These are phyloP conservation scores for Vitis rupestris DNA, from an alignment of 164 flowering plant genomes.

Conservation along the genomic window DNA sequence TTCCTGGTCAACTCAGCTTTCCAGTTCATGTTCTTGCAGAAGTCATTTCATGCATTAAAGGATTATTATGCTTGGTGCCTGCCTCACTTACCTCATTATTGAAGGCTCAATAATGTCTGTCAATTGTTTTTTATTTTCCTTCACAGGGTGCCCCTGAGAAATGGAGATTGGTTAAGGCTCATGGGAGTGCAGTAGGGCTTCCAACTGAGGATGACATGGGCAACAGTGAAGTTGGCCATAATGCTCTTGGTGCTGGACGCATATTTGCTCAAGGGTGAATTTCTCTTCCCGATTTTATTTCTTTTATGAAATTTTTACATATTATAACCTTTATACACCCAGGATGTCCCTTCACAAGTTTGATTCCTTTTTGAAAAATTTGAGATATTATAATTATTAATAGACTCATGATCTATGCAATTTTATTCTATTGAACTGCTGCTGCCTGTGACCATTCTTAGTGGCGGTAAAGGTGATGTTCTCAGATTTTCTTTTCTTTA, in stretches of 20 bases:
- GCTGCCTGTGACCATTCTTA: too few relatives aligned
- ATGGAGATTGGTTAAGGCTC: conserved; percentile 94
- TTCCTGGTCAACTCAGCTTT: too few relatives aligned
- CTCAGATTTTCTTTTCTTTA: too few relatives aligned
- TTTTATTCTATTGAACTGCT: too few relatives aligned
- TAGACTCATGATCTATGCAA: too few relatives aligned
- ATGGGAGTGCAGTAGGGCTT: conserved; percentile 92
- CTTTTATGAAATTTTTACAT: not conserved
- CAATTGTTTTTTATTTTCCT: not conserved
- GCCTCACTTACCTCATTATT: too few relatives aligned
- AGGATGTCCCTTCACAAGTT: not conserved
- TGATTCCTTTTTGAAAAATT: not conserved
- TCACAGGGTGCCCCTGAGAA: conserved; percentile 78
- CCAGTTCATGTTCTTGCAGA: too few relatives aligned
- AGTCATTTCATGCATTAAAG: too few relatives aligned
- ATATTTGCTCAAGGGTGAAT: conserved; percentile 89
- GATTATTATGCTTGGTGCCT: too few relatives aligned
- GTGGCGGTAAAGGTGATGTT: too few relatives aligned
- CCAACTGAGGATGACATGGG: conserved; percentile 99
- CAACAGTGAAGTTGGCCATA: conserved; percentile 98
- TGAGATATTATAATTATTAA: too few relatives aligned
- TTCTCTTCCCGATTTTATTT: conserved; percentile 2
- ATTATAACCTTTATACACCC: not conserved
- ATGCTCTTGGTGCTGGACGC: conserved; percentile 97
- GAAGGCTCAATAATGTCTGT: too few relatives aligned